These are phyloP conservation scores for Fagus crenata DNA, from an alignment of 306 rosid genomes.

Conservation along the genomic window DNA sequence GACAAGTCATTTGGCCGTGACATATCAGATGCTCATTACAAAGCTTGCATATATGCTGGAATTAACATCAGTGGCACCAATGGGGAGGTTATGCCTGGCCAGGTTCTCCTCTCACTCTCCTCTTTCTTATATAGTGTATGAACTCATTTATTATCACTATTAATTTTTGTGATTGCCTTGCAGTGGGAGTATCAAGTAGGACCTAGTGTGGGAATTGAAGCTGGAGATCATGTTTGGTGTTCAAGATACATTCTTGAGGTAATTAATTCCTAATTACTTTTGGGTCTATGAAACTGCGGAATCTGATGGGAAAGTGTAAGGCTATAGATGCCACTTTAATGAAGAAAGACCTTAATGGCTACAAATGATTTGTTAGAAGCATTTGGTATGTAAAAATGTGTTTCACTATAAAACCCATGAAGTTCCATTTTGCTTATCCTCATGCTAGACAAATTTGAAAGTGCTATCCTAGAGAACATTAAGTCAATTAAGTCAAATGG, in stretches of 20 bases:
- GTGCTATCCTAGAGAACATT: not conserved
- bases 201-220: conserved; percentile 97
- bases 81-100: conserved; percentile 99
- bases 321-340: not conserved
- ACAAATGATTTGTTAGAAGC: too few relatives aligned
- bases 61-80: conserved; percentile 96
- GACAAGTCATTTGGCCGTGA: conserved; percentile 99
- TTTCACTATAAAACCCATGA: not conserved
- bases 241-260: conserved; percentile 98
- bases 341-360: not conserved
- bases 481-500: not conserved
- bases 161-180: conserved; percentile 32
- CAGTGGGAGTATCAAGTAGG: conserved; percentile 99
- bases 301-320: not conserved
- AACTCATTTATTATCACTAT: conserved; percentile 25
- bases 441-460: not conserved
- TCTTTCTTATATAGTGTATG: conserved; percentile 24
- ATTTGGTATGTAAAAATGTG: not conserved
- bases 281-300: conserved; percentile 1
- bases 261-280: conserved; percentile 37
- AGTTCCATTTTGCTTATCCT: not conserved
- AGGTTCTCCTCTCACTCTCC: conserved; percentile 52
- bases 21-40: conserved; percentile 98
- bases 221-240: conserved; percentile 87
- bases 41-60: conserved; percentile 98